Percentiles rank a stretch among this genome's conserved stretches.
Evolutionary conservation across 2,329 filamentous ascomycete genomes (phyloP).

Genomic region (Cordyceps fumosorosea): DNA sequence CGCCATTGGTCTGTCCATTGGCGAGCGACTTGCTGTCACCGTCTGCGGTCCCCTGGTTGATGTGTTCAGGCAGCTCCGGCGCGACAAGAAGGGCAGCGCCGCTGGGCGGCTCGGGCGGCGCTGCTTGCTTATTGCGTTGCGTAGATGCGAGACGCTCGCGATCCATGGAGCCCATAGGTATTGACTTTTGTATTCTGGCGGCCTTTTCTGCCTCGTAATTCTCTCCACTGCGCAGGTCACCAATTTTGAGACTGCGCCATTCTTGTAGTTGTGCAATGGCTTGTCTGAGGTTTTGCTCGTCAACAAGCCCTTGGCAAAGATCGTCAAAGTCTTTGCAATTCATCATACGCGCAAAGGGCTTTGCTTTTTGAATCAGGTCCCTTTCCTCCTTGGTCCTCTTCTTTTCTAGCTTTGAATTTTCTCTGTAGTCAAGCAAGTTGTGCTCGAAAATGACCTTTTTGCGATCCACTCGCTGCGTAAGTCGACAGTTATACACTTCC

Average conservation of each 20-base stretch:
- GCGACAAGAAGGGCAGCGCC: slow-evolving; percentile 72
- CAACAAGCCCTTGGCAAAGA: slow-evolving; percentile 76
- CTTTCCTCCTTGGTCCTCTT: slow-evolving; percentile 93
- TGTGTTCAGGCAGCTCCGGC: slow-evolving; percentile 62
- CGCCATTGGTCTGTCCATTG: slow-evolving; percentile 43
- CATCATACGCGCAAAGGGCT: slow-evolving; percentile 96
- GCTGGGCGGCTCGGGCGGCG: slow-evolving; percentile 62
- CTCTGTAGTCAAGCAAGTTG: slow-evolving; percentile 84
- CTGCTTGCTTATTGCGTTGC: slow-evolving; percentile 61
- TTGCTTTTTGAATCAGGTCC: slow-evolving; percentile 85
- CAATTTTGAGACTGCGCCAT: slow-evolving; percentile 81
- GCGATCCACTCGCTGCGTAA: slow-evolving; percentile 85
- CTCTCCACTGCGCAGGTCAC: slow-evolving; percentile 77
- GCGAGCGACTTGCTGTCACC: slow-evolving; percentile 47
- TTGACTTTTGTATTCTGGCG: slow-evolving; percentile 59
- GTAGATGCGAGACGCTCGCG: slow-evolving; percentile 67
- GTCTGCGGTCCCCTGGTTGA: slow-evolving; percentile 27
- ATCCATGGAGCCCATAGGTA: slow-evolving; percentile 76
- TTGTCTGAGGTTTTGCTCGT: slow-evolving; percentile 84
- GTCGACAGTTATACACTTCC: slow-evolving; percentile 91
- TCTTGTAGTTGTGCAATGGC: slow-evolving; percentile 89
- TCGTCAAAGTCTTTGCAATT: slow-evolving; percentile 84
- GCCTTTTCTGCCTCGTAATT: slow-evolving; percentile 91
- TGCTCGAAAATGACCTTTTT: slow-evolving; percentile 98
- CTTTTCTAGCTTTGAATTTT: slow-evolving; percentile 85